These are phyloP conservation scores for Fusarium sublunatum DNA, from an alignment of 2,329 filamentous ascomycete species.

Conservation along the genomic window DNA sequence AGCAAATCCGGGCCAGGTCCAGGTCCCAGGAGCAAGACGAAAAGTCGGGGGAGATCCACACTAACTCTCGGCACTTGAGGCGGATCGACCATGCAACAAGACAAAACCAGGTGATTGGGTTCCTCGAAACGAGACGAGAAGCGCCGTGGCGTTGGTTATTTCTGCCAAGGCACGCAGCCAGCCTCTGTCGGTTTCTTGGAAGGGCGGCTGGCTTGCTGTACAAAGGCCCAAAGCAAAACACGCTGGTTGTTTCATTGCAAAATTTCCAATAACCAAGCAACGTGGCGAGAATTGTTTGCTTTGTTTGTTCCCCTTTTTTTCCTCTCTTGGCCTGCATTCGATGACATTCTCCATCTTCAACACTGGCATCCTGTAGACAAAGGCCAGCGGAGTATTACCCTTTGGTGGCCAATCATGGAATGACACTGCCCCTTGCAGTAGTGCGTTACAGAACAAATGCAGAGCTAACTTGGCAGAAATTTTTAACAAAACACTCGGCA, in stretches of 20 bases:
- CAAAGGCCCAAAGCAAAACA: conserved; percentile 23
- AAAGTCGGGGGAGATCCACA: conserved; percentile 7
- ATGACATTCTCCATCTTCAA: conserved; percentile 24
- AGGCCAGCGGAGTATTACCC: background rate
- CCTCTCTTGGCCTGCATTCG: conserved; percentile 3
- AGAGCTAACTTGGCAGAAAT: conserved; percentile 1
- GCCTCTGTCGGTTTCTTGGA: background rate
- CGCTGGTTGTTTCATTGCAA: conserved; percentile 25
- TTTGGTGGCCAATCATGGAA: conserved; percentile 9
- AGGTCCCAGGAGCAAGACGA: too few species aligned
- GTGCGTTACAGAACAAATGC: conserved; percentile 20
- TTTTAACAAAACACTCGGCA: conserved; percentile 11
- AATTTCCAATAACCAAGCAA: background rate
- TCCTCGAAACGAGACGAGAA: conserved; percentile 11
- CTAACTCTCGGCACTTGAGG: conserved; percentile 2
- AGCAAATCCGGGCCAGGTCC: background rate
- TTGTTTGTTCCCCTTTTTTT: conserved; percentile 8
- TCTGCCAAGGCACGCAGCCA: conserved; percentile 1
- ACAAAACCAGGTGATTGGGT: conserved; percentile 13
- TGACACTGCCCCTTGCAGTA: conserved; percentile 28
- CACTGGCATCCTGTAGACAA: conserved; percentile 14
- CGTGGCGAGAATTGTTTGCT: background rate
- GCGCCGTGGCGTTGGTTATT: conserved; percentile 36
- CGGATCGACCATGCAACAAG: background rate
- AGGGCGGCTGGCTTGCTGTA: conserved; percentile 6